phyloP scores from a whole-genome alignment of 192 early-diverging fungal genomes.

The Rhizoclosmatium globosum region DNA sequence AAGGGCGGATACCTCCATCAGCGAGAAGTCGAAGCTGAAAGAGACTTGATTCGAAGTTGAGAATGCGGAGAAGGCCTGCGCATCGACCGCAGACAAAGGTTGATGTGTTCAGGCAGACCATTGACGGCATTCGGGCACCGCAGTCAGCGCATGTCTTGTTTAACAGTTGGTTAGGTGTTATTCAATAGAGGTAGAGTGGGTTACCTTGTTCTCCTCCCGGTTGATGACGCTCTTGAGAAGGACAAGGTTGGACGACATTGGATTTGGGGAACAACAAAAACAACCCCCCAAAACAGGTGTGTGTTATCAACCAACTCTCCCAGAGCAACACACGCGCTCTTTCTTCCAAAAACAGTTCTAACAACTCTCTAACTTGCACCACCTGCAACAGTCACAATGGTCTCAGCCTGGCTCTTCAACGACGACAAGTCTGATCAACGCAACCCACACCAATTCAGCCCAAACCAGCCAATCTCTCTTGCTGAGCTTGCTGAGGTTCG shows the following conservation, averaged over 20 bases:
- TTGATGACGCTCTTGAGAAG: background rate
- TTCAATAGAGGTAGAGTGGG: background rate
- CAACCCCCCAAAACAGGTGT: too few relatives aligned
- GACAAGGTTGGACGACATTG: background rate
- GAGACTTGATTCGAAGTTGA: conserved; percentile 66
- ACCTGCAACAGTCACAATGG: background rate
- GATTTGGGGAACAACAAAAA: too few relatives aligned
- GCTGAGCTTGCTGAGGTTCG: conserved; percentile 62
- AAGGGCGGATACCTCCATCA: conserved; percentile 54
- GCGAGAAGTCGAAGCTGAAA: conserved; percentile 64
- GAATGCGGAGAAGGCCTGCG: conserved; percentile 49
- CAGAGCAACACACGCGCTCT: too few relatives aligned
- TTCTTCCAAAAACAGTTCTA: too few relatives aligned
- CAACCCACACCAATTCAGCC: conserved; percentile 72
- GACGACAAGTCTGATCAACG: conserved; percentile 2
- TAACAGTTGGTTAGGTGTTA: background rate
- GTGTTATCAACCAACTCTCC: too few relatives aligned
- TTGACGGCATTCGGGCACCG: background rate
- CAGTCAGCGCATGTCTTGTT: conserved; percentile 23
- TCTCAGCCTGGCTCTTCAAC: conserved; percentile 6
- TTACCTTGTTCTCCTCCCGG: conserved; percentile 24
- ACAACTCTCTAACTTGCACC: too few relatives aligned
- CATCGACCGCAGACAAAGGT: conserved; percentile 33
- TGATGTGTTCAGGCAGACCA: conserved; percentile 12
- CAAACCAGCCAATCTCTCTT: conserved; percentile 66